Conservation (phyloP, 2,329 filamentous ascomycete genomes). For the Colletotrichum gloeosporioides region DNA sequence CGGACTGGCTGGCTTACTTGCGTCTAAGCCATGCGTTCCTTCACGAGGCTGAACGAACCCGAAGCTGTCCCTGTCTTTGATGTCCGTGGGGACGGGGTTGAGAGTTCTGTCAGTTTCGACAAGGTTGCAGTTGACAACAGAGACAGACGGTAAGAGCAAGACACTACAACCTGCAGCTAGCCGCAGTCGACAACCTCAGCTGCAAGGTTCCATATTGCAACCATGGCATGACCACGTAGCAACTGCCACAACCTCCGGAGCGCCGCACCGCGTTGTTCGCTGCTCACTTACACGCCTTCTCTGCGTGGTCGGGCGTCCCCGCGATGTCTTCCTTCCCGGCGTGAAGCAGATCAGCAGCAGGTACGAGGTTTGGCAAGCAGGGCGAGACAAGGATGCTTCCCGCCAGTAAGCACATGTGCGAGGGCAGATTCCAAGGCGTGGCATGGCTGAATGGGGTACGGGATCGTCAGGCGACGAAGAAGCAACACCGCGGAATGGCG, state of each 20-base stretch:
- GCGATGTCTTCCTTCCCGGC: neutral
- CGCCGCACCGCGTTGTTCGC: neutral
- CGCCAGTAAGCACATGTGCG: neutral
- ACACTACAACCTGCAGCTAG: neutral
- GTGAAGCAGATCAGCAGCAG: neutral
- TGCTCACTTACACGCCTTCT: neutral
- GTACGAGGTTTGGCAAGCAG: neutral
- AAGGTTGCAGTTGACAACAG: neutral
- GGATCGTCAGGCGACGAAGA: neutral
- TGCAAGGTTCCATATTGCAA: neutral
- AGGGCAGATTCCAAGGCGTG: neutral
- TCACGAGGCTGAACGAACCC: neutral
- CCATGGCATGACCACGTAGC: slow-evolving; percentile 4
- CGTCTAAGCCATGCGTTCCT: neutral
- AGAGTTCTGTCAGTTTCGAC: neutral
- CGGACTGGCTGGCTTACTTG: neutral
- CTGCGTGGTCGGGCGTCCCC: neutral
- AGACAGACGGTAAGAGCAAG: neutral
- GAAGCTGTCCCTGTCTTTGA: neutral
- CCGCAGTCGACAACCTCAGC: neutral
- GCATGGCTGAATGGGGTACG: neutral
- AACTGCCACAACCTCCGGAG: neutral
- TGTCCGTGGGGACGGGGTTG: neutral
- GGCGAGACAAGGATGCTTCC: neutral
- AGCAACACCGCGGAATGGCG: neutral